Base-by-base conservation (phyloP, 768 basidiomycete species). In the Kwoniella dejecticola region DNA sequence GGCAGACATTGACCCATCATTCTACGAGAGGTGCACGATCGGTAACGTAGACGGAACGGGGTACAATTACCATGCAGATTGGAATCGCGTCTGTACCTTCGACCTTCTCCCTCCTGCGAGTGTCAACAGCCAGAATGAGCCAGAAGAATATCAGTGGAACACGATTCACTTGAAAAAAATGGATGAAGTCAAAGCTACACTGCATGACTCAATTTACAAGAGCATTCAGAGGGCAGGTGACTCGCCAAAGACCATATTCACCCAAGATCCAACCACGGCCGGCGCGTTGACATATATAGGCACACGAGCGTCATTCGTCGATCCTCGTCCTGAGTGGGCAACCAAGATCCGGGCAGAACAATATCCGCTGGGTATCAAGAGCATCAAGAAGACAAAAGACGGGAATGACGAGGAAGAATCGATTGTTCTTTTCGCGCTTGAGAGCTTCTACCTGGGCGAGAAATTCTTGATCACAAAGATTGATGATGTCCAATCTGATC, bases 381-480 rank as follows among this genome's bases (percentile, higher is more conserved):
- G 26, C 15, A 26, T 33, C 13, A 41, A 13, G n/a, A 48, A 17
- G n/a, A n/a, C n/a, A 36, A 36, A 15, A 36, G 7, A 7, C 33
- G 15, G 15, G 15, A 36, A 36, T 36, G 33, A 7, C 33, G 33
- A 36, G 33, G 33, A 36, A 36, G 31, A 36, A 4, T 41, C 57
- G 12, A 59, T 59, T 15, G 48, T 50, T 33, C 21, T 50, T 17
- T 24, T 59, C 36, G 57, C 57, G 12, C 33, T 59, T 4, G 26
- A 42, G 10, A 49, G 29, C 30, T 49, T 19, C 46, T 29, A 50
- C 11, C 11, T 59, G 12, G 24, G 23, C 17, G 13, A 29, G 10
- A 31, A 26, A 19, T 30, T 59, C 6, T 26, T 59, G 3, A 50
- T 59, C 26, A 59, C 57, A n/a, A 26, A 52, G 26, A 40, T 59